Evolutionary conservation across 106 monocot genomes (phyloP), one percentile per base, ranked within the genome.

Genomic region (Dendrobium huoshanense): DNA sequence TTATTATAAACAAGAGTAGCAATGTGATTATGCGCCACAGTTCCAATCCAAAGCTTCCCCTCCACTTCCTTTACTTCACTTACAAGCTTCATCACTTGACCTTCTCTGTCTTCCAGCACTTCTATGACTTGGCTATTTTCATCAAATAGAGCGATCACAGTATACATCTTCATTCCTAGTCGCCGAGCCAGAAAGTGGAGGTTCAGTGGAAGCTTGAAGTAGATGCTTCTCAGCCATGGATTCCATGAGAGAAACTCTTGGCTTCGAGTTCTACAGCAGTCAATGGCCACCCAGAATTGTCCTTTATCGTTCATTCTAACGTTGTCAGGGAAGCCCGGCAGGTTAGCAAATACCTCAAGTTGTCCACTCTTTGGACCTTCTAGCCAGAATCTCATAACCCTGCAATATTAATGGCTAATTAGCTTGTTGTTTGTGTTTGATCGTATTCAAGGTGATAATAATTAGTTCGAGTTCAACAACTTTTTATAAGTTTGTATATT

Each of bases 261-360:
- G 0, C 51, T 67, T 18, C 78, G 81, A 9, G 94, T 97, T 40
- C 94, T 55, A 85, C 96, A 97, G 82, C 96, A 94, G 73, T 97
- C 94, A 29, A 92, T 91, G 13, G 94, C 96, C 67, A 94, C 90
- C 96, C 96, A 97, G 85, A 90, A 97, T 76, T 90, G 83, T 10
- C 96, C 96, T 24, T 78, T 81, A 19, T 80, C 83, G 44, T 90
- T 97, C 47, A 82, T 72, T 40, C 96, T 76, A 19, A 97, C 86
- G 79, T 97, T 97, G 85, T 97, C 96, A 2, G 94, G 96, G 80
- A 94, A 94, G 19, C 94, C 96, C 1, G 94, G 96, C 59, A 97
- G 65, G 90, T 94, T 51, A n/a, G 90, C 87, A 11, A 94, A 97
- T 0, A 91, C 55, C 79, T 97, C 96, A 29, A 88, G 29, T 33